Base-by-base conservation (phyloP, 257 asterid species). In the Primulina tabacum region DNA sequence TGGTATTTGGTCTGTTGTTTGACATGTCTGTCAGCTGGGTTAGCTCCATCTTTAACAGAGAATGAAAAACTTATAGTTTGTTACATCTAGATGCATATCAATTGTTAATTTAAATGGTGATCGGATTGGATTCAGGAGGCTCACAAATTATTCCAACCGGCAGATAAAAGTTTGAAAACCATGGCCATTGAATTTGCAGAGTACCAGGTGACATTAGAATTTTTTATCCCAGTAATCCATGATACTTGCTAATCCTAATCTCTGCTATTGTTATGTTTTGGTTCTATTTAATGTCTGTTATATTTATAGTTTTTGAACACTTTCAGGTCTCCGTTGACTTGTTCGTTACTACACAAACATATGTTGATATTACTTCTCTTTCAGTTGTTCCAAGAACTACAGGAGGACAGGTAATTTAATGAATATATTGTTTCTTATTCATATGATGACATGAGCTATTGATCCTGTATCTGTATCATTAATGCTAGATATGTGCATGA, bases 161-260 rank as follows among this genome's bases (percentile, higher is more conserved):
- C 80, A 52, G 99, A 94, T 79, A 91, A 89, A 88, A 79, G 78
- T 79, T 75, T 91, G 26, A 94, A 87, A 77, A 88, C 97, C 47
- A 84, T 91, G 95, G 99, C 99, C 55, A 88, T 89, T 78, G 99
- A 94, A 82, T 87, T 94, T 76, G 99, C 99, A 50, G 99, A 94
- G 80, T 88, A 89, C 83, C 99, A 94, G 92, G 99, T 94, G 71
- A 82, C 70, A 16, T 71, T 59, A 55, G 50, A 59, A 76, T 59
- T n/a, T 55, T 20, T 61, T 33, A 26, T 50, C 69, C 50, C 8
- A 65, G 28, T 29, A 75, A 73, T 37, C 66, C 70, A 10, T 21
- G 71, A 58, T 52, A 50, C 40, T 60, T 60, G 35, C 75, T 29
- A 32, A 69, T 20, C 64, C 40, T 60, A 65, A 17, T 38, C 68